These are phyloP conservation scores for Xylaria flabelliformis DNA, from an alignment of 495 filamentous ascomycete genomes.

Conservation along the genomic window DNA sequence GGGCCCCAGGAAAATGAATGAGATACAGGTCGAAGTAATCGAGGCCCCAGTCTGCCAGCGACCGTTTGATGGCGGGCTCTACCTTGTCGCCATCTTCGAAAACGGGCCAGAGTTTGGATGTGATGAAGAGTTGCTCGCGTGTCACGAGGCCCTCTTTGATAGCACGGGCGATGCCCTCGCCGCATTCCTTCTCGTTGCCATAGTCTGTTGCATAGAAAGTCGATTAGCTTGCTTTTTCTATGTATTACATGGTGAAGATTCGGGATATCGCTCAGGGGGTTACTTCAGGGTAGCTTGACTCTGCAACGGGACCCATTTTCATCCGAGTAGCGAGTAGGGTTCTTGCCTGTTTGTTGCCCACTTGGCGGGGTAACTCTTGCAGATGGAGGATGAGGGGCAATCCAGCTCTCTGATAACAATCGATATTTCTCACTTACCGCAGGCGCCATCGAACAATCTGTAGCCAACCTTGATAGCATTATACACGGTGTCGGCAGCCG, in stretches of 20 bases:
- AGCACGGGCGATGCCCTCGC: conserved; percentile 83
- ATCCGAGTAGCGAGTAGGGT: conserved; percentile 20
- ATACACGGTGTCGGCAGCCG: conserved; percentile 81
- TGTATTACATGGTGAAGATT: background rate
- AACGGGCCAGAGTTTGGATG: conserved; percentile 91
- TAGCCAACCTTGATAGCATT: conserved; percentile 90
- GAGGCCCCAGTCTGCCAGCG: conserved; percentile 78
- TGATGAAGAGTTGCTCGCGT: conserved; percentile 88
- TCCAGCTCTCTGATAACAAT: background rate
- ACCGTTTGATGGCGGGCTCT: conserved; percentile 73
- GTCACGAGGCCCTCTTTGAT: conserved; percentile 86
- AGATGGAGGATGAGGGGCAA: conserved; percentile 13
- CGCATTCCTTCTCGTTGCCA: conserved; percentile 85
- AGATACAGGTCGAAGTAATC: conserved; percentile 89
- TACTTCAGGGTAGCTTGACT: background rate
- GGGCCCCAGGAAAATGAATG: conserved; percentile 81
- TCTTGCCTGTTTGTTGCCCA: background rate
- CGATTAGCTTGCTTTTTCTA: conserved; percentile 15
- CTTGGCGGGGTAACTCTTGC: conserved; percentile 21
- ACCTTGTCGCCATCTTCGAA: conserved; percentile 80
- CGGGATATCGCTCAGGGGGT: background rate
- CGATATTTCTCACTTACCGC: conserved; percentile 60
- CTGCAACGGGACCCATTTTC: conserved; percentile 11
- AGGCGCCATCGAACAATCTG: conserved; percentile 85
- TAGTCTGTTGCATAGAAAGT: conserved; percentile 60